A percentile compares a stretch with the other conserved stretches of the same genome.
Conservation (phyloP, 805 yeast genomes). For the Saturnispora mendoncae region DNA sequence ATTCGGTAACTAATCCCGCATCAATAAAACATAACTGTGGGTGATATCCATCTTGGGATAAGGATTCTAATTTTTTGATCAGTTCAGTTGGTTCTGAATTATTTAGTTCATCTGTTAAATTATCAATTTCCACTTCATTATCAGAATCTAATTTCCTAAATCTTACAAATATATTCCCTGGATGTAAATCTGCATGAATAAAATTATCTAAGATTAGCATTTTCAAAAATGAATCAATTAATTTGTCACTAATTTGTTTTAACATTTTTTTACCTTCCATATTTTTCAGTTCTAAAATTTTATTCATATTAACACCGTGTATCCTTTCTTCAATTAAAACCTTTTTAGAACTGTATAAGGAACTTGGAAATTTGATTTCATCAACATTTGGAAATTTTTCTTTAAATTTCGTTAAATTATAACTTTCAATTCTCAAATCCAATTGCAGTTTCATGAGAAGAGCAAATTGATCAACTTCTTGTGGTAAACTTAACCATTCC, state of each 20-base stretch:
- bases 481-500: constrained; percentile 96
- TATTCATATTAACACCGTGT: constrained; percentile 74
- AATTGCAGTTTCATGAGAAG: constrained; percentile 80
- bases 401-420: constrained; percentile 65
- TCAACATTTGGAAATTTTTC: constrained; percentile 49
- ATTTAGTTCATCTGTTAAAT: constrained; percentile 35
- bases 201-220: constrained; percentile 92
- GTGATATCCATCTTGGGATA: constrained; percentile 50
- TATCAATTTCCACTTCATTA: constrained; percentile 39
- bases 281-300: constrained; percentile 47
- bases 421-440: constrained; percentile 83
- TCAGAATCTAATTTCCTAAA: constrained; percentile 36
- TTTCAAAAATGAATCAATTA: constrained; percentile 83
- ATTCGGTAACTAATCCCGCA: constrained; percentile 87
- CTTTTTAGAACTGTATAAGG: constrained; percentile 57
- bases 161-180: constrained; percentile 76
- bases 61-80: constrained; percentile 36
- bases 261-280: constrained; percentile 39
- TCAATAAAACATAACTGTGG: constrained; percentile 90
- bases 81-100: constrained; percentile 25
- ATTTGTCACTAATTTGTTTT: constrained; percentile 65
- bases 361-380: constrained; percentile 74
- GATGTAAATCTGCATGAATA: constrained; percentile 94
- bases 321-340: constrained; percentile 83
- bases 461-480: constrained; percentile 84